Conservation (phyloP, 2,329 filamentous ascomycete species). For the Cryphonectria japonica region DNA sequence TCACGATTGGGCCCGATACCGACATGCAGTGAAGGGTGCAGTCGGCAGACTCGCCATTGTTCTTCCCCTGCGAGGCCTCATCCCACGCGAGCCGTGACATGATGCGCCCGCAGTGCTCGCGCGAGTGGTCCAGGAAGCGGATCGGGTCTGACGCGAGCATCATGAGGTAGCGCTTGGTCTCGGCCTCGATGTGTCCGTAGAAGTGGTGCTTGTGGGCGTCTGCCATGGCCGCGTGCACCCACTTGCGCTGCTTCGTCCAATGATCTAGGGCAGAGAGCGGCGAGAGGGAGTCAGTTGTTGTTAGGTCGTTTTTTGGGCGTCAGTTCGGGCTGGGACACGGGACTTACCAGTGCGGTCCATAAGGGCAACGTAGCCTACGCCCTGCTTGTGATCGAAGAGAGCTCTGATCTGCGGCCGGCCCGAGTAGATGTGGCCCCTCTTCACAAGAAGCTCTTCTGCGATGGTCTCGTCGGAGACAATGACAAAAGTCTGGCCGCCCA, state of each 20-base stretch:
- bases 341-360: conserved; percentile 54
- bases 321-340: not conserved
- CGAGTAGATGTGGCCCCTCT: conserved; percentile 54
- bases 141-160: conserved; percentile 51
- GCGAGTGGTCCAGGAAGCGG: conserved; percentile 49
- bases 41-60: conserved; percentile 52
- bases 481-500: conserved; percentile 45
- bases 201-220: conserved; percentile 45
- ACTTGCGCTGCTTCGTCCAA: conserved; percentile 55
- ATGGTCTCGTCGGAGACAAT: conserved; percentile 54
- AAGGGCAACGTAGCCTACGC: conserved; percentile 52
- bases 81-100: conserved; percentile 56
- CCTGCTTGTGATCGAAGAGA: conserved; percentile 53
- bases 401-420: conserved; percentile 55
- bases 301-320: not conserved
- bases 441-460: conserved; percentile 52
- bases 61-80: conserved; percentile 49
- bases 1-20: conserved; percentile 55
- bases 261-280: conserved; percentile 40
- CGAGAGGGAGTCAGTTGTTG: conserved; percentile 1
- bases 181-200: conserved; percentile 53
- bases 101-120: conserved; percentile 54
- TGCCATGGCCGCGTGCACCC: conserved; percentile 53
- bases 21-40: conserved; percentile 54
- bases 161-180: conserved; percentile 51